Conservation (phyloP, 2,329 filamentous ascomycete genomes). For the Aspergillus aculeatinus region DNA sequence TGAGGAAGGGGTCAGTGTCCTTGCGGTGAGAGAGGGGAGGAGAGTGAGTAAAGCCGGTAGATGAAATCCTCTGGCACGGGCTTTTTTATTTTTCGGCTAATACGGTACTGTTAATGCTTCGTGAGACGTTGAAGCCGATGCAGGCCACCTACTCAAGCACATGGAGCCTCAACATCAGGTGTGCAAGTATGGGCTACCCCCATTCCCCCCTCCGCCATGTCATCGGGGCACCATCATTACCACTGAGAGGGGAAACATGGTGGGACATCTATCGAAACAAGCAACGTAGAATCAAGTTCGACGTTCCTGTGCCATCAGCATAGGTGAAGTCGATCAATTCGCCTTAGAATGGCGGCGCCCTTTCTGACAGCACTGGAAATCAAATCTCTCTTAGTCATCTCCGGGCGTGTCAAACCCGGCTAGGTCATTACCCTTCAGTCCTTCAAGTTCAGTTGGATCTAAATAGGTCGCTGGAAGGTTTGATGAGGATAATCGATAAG, state of each 20-base stretch:
- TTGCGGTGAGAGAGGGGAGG: constrained; percentile 63
- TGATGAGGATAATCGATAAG: too few species aligned
- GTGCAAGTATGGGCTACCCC: too few species aligned
- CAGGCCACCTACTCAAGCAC: background rate
- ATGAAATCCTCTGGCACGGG: constrained; percentile 6
- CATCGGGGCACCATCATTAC: background rate
- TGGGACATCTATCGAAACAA: background rate
- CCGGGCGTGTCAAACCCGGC: too few species aligned
- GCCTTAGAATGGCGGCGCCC: background rate
- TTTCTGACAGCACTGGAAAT: too few species aligned
- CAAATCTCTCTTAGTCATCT: too few species aligned
- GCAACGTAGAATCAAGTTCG: background rate
- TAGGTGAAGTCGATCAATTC: background rate
- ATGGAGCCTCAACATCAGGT: background rate
- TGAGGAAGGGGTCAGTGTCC: constrained; percentile 75
- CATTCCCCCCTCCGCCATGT: background rate
- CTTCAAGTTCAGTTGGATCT: too few species aligned
- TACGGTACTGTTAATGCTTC: background rate
- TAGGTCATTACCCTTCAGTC: too few species aligned
- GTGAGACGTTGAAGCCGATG: background rate
- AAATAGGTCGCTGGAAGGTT: too few species aligned
- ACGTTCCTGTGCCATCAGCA: background rate
- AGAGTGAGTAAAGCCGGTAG: constrained; percentile 23
- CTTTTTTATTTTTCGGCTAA: background rate
- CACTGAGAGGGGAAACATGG: background rate